Evolutionary conservation across 352 stramenopile genomes (phyloP), one percentile per base, ranked within the genome.

Genomic region (Phytophthora macrochlamydospora): DNA sequence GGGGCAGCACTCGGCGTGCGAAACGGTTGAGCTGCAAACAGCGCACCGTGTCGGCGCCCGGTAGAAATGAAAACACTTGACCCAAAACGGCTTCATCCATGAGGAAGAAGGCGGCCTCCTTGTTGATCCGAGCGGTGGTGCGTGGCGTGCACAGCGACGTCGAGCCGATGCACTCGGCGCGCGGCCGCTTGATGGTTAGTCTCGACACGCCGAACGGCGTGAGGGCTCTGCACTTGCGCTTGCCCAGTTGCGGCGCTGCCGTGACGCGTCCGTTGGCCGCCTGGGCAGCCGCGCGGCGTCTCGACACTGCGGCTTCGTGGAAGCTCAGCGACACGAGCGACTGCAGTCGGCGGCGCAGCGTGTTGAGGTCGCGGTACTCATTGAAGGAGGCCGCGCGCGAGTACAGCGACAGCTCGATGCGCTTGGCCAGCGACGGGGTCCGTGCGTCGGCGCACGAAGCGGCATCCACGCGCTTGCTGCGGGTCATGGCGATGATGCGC

Each of bases 251-350:
- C 45, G 50, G 71, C 46, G 67, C 63, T 29, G 58, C 74, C 7
- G 70, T 78, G n/a, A 75, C 58, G 5, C 46, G 13, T 3, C 31
- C 65, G 31, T 59, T 58, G 28, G 45, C 35, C 35, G 46, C 57
- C 24, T 62, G 56, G 2, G 67, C 45, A 57, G 52, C 45, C 50
- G 66, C 30, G 42, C 81, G 65, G 12, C 78, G 71, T 28, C 89
- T 85, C 13, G 83, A 80, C 18, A 89, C 85, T 0, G 87, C 87
- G 0, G 87, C 87, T 59, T 95, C 87, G 55, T 95, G 87, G 69
- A 91, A 95, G 65, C 85, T 94, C n/a, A 95, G 76, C 58, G 85
- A 91, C 48, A 94, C 88, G 38, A 95, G 81, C 46, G 85, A 94
- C 70, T 95, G 88, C 32, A 95, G 71, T 5, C 87, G 80, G 8